A percentile compares a stretch with the other conserved stretches of the same genome.
These are phyloP conservation scores for Chaetomium cochliodes DNA, from an alignment of 495 filamentous ascomycete species.

Conservation along the genomic window DNA sequence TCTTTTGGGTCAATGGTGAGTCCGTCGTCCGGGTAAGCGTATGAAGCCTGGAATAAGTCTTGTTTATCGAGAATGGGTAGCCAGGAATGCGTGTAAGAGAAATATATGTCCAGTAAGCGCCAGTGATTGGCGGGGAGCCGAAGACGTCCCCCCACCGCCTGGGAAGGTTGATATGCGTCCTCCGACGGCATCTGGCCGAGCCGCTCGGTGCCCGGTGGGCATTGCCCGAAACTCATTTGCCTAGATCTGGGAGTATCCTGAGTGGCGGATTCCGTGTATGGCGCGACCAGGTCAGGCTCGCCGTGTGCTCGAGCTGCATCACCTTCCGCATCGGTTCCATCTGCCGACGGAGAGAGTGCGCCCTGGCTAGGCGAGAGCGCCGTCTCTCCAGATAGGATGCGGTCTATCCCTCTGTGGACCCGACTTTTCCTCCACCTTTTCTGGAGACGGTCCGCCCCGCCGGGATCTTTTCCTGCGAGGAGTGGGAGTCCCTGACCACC, in stretches of 20 bases:
- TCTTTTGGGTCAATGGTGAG: conserved; percentile 26
- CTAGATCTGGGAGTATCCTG: conserved; percentile 2
- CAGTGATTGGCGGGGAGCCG: conserved; percentile 61
- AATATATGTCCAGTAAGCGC: conserved; percentile 67
- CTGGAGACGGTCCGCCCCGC: conserved; percentile 53
- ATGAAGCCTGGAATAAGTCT: conserved; percentile 53
- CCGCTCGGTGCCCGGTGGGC: not conserved
- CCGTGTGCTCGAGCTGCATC: conserved; percentile 26
- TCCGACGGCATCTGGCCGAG: conserved; percentile 21
- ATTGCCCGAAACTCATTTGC: not conserved
- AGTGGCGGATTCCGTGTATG: not conserved
- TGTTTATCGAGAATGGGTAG: conserved; percentile 71
- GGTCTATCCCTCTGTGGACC: conserved; percentile 54
- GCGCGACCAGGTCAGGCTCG: not conserved
- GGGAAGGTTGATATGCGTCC: not conserved
- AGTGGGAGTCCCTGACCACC: conserved; percentile 27
- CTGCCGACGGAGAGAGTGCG: conserved; percentile 34
- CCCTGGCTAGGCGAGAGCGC: conserved; percentile 39
- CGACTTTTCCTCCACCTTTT: conserved; percentile 58
- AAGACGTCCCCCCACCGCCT: conserved; percentile 22
- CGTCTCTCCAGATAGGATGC: conserved; percentile 48
- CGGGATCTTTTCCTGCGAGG: conserved; percentile 50
- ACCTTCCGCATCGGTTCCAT: conserved; percentile 34
- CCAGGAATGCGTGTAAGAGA: conserved; percentile 71
- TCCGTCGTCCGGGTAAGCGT: conserved; percentile 42